These are phyloP conservation scores for Pseudoperonospora humuli DNA, from an alignment of 352 stramenopile species.

Conservation along the genomic window DNA sequence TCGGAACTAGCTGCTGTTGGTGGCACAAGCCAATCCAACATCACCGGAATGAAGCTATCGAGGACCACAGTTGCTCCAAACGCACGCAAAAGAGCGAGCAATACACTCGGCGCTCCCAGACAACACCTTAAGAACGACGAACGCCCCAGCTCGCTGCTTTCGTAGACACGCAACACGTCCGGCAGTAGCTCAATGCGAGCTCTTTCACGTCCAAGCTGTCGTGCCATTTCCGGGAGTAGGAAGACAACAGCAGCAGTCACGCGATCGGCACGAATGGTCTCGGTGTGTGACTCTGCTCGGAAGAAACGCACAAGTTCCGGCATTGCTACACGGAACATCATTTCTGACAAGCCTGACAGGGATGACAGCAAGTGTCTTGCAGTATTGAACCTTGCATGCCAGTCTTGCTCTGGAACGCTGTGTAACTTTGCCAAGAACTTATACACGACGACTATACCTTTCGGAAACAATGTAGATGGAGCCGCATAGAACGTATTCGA, in stretches of 20 bases:
- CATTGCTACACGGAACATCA: conserved; percentile 39
- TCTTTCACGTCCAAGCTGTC: conserved; percentile 30
- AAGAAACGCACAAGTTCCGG: conserved; percentile 54
- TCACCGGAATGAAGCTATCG: conserved; percentile 44
- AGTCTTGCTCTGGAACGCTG: conserved; percentile 17
- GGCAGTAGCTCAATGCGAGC: conserved; percentile 31
- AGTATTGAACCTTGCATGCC: conserved; percentile 35
- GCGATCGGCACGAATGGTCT: conserved; percentile 33
- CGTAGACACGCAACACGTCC: conserved; percentile 50
- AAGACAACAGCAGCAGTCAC: conserved; percentile 52
- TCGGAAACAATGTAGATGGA: conserved; percentile 34
- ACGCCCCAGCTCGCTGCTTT: conserved; percentile 33
- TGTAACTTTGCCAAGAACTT: conserved; percentile 42
- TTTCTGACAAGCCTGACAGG: conserved; percentile 32
- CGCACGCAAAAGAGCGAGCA: conserved; percentile 32
- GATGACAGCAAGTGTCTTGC: conserved; percentile 27
- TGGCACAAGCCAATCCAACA: conserved; percentile 60
- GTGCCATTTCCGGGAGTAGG: conserved; percentile 36
- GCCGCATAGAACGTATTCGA: conserved; percentile 17
- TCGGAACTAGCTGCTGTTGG: conserved; percentile 7
- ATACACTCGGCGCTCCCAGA: conserved; percentile 38
- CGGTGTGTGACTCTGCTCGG: conserved; percentile 29
- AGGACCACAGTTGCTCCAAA: conserved; percentile 47
- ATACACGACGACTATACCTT: conserved; percentile 37
- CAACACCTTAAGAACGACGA: conserved; percentile 25